Evolutionary conservation across 176 grass and related monocot genomes (phyloP), one percentile per base, ranked within the genome.

Genomic region (Juncus effusus): DNA sequence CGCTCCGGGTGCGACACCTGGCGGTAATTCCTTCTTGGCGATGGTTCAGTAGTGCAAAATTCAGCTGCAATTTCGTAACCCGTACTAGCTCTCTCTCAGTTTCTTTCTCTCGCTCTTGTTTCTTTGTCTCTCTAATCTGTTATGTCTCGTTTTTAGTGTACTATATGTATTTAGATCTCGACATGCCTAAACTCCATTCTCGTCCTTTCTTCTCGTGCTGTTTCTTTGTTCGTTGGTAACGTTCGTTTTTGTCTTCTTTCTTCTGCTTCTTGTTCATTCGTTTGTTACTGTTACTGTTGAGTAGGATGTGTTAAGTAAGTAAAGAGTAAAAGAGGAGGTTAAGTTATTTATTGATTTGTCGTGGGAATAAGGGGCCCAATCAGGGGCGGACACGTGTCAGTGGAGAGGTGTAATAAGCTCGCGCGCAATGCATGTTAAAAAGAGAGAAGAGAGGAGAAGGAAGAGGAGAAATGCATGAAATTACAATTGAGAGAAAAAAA

Each of bases 281-380:
- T 89, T 83, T 65, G 75, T 75, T 81, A 41, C 74, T 78, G 74
- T 40, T 13, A 51, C 54, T 56, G 51, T 42, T 28, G 54, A 13
- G 41, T 77, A 59, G 56, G 40, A 61, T 54, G 51, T 77, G 13
- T 77, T 51, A 77, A 50, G 64, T 51, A 77, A 50, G 64, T 77
- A 47, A 64, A 76, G 55, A 42, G 51, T 68, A 55, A 56, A 64
- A 70, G 16, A 13, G 56, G 53, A 53, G 40, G n/a, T 72, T 58
- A 72, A 80, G 80, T 79, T 83, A 86, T 96, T 96, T 88, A 88
- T 91, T 96, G 70, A 88, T 96, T 88, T 86, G 74, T 91, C 80
- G 59, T 79, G 84, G 84, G 83, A 85, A 87, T 86, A 75, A 82
- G 82, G 65, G 79, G 67, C 65, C 64, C 70, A 84, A 88, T 76